Evolutionary conservation across 176 grass and related monocot genomes (phyloP), one percentile per base, ranked within the genome.

Genomic region (Themeda triandra): DNA sequence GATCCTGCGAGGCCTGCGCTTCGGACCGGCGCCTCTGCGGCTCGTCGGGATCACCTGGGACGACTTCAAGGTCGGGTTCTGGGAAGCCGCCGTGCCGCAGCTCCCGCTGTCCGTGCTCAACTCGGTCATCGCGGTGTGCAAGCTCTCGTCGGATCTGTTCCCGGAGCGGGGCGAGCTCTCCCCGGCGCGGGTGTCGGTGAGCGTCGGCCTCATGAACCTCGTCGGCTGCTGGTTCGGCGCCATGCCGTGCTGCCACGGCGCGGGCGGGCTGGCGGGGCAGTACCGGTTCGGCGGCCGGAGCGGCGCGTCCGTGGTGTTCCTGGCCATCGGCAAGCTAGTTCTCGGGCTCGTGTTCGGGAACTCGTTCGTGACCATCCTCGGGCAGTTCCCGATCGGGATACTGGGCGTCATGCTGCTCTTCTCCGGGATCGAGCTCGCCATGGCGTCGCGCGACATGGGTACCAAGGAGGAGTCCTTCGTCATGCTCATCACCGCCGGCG

Each of bases 181-280:
- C 3, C 84, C 88, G 51, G 86, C 86, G 66, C 76, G 88, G 17
- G 95, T 98, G 15, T 98, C 95, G 19, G 69, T 94, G 17, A 98
- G 92, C 87, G 90, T 98, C 0, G 95, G 95, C 33, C 35, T 89
- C 31, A 94, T 98, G 95, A 94, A 98, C 46, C 60, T 98, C 53
- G 83, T 98, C 6, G 95, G 95, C 1, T 98, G 95, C 86, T 98
- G 92, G 95, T 98, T 98, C 71, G 95, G 95, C 64, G 95, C 95
- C 86, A 92, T 98, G 92, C 95, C 92, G 27, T 94, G 93, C 74
- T 98, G 92, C 75, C 95, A 94, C 66, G 95, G 95, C 73, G 90
- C 92, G 0, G 95, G 92, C 41, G 90, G 95, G 29, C 84, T 98
- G 32, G 95, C 95, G 0, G 92, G 95, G 21, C 95, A 94, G 90